Conservation (phyloP, 2,329 filamentous ascomycete species). For the Cladosporium oxysporum region DNA sequence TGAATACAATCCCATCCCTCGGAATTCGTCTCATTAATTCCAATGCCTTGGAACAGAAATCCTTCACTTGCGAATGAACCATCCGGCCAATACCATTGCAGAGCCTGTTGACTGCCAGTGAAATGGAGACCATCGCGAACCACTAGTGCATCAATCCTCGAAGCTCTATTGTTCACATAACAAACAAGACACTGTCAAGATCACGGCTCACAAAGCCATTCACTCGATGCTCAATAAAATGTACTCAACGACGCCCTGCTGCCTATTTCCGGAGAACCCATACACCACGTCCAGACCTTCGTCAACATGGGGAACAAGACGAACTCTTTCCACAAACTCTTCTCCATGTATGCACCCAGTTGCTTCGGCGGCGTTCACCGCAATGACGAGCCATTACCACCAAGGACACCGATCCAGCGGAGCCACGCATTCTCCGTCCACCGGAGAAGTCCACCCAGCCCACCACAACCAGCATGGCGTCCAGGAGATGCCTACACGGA, state of each 20-base stretch:
- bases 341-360: neutral
- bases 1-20: neutral
- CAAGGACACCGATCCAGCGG: neutral
- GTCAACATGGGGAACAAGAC: neutral
- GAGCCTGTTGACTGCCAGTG: neutral
- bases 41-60: neutral
- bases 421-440: neutral
- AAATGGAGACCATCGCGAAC: neutral
- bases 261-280: neutral
- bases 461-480: neutral
- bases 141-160: neutral
- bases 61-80: neutral
- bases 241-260: neutral
- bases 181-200: neutral
- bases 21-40: neutral
- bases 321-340: neutral
- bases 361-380: neutral
- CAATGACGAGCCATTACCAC: neutral
- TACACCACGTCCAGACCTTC: neutral
- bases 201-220: neutral
- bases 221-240: neutral
- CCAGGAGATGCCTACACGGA: neutral
- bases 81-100: neutral
- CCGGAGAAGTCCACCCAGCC: neutral
- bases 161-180: neutral